Evolutionary conservation across 2,329 filamentous ascomycete species (phyloP), one percentile per base, ranked within the genome.

Genomic region (Coniochaeta ligniaria): DNA sequence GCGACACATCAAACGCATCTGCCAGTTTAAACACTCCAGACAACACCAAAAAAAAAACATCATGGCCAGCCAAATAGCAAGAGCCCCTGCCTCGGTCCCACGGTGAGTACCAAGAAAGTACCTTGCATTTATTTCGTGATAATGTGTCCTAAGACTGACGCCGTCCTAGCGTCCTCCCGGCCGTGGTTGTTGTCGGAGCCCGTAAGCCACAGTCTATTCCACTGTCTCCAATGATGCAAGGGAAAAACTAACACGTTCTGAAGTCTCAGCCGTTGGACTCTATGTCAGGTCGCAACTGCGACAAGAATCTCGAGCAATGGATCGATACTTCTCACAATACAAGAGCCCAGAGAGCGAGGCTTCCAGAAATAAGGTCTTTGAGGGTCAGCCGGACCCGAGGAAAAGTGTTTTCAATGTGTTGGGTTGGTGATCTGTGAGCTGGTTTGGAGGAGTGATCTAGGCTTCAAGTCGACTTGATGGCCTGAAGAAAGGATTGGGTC

Each of bases 301-400:
- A 45, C 66, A 60, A 33, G 70, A 73, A 59, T 74, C 74, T 6
- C 63, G 64, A 33, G 71, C 68, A 6, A 71, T 76, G 66, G 75
- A 76, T 62, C 70, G 69, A 45, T 74, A 69, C 63, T 76, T 76
- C 62, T 60, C 71, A 38, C 69, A 71, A 60, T 76, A 76, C 69
- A 70, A 74, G 65, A 74, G 70, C 8, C 63, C 72, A 6, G 63
- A 73, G 62, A 76, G 74, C 61, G 73, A 76, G 59, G 71, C 69
- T 6, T 68, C 67, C 16, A 68, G 73, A 28, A 65, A 62, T 58
- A 71, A 60, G 36, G 66, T 72, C 26, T 76, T 75, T 61, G 69
- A 71, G 0, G 71, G 70, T 24, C 62, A 69, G 58, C 61, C 65
- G 3, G 74, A 75, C 60, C 73, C 73, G 28, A 71, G 73, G 56